A percentile compares a stretch with the other conserved stretches of the same genome.
phyloP scores from a whole-genome alignment of 2,329 filamentous ascomycete species.

The Trichoderma oligosporum region DNA sequence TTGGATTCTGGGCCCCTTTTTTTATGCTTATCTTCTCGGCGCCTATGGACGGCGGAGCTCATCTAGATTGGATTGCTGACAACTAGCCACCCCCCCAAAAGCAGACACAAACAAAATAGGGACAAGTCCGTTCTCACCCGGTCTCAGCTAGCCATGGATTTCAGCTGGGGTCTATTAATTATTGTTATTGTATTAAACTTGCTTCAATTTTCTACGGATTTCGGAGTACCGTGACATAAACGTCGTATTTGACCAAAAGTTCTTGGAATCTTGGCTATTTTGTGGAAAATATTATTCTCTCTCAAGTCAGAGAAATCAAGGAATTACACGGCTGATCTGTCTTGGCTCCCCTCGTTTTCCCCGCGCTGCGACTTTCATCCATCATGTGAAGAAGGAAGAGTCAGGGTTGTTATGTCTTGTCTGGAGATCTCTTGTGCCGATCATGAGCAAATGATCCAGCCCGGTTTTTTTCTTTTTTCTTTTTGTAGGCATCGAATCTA shows the following conservation, averaged over 20 bases:
- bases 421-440: neutral
- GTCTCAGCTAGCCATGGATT: neutral
- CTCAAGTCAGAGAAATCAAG: neutral
- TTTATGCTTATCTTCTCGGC: conserved; percentile 14
- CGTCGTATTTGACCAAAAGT: neutral
- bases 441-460: neutral
- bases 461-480: no score
- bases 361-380: conserved; percentile 2
- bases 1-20: neutral
- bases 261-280: neutral
- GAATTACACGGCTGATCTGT: neutral
- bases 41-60: neutral
- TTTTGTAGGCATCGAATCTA: neutral
- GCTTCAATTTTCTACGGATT: neutral
- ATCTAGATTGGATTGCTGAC: conserved; percentile 6
- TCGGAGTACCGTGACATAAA: no score
- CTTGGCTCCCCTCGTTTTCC: neutral
- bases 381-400: conserved; percentile 5
- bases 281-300: neutral
- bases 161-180: no score
- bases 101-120: no score
- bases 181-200: no score
- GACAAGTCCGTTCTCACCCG: neutral
- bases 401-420: neutral
- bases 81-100: neutral